These are phyloP conservation scores for Ophiostoma australiae DNA, from an alignment of 2,329 filamentous ascomycete species.

Conservation along the genomic window DNA sequence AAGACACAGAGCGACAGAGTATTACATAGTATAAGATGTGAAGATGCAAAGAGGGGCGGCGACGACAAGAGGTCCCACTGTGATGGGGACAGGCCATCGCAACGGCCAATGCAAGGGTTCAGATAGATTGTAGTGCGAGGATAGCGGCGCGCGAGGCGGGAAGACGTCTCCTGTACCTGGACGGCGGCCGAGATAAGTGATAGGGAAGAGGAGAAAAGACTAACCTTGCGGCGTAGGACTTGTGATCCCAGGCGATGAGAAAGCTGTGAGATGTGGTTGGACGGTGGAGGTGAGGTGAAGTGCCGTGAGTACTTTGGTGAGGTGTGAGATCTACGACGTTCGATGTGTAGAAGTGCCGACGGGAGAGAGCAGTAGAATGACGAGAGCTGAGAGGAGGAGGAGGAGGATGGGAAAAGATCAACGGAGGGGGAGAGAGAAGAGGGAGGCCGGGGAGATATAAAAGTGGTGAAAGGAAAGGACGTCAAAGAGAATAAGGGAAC, in stretches of 20 bases:
- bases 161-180: slow-evolving; percentile 21
- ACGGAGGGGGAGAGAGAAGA: neutral
- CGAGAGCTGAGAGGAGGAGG: neutral
- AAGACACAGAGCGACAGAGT: neutral
- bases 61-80: slow-evolving; percentile 18
- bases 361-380: neutral
- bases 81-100: slow-evolving; percentile 18
- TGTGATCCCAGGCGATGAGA: slow-evolving; percentile 7
- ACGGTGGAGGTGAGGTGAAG: slow-evolving; percentile 1
- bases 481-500: neutral
- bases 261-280: slow-evolving; percentile 7
- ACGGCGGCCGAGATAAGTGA: slow-evolving; percentile 19
- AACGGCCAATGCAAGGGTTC: slow-evolving; percentile 15
- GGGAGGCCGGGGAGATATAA: neutral
- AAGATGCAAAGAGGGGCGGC: slow-evolving; percentile 12
- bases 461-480: neutral
- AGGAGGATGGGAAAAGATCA: neutral
- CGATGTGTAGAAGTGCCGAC: neutral
- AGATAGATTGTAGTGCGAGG: slow-evolving; percentile 15
- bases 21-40: neutral
- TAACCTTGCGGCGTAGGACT: slow-evolving; percentile 13
- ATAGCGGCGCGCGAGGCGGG: slow-evolving; percentile 15
- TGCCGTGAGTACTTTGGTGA: neutral
- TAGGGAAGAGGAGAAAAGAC: slow-evolving; percentile 11
- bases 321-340: neutral